Conservation (phyloP, 805 yeast species). For the Wickerhamomyces subpelliculosus region DNA sequence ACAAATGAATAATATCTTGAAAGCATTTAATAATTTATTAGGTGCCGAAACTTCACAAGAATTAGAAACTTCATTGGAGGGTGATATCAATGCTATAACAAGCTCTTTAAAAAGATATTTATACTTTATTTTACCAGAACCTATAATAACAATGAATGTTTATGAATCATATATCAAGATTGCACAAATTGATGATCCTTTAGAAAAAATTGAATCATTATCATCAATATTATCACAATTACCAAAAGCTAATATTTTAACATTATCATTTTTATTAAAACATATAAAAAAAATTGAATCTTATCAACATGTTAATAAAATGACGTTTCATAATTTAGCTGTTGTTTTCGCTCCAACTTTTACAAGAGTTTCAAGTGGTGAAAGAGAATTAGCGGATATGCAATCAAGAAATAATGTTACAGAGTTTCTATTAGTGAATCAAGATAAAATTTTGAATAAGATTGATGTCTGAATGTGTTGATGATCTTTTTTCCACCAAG, state of each 20-base stretch:
- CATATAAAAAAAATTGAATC: conserved; percentile 61
- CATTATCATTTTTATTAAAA: conserved; percentile 47
- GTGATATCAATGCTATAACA: conserved; percentile 83
- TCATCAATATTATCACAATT: conserved; percentile 38
- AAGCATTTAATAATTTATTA: conserved; percentile 23
- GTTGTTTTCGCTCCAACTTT: conserved; percentile 95
- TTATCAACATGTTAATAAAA: conserved; percentile 54
- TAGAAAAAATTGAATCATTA: conserved; percentile 32
- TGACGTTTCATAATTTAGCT: conserved; percentile 77
- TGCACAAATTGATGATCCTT: conserved; percentile 26
- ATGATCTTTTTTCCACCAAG: too few relatives aligned
- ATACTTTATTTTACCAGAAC: conserved; percentile 69
- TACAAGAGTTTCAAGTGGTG: conserved; percentile 71
- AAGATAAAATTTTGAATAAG: conserved; percentile 28
- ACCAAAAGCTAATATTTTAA: conserved; percentile 62
- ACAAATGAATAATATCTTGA: conserved; percentile 28
- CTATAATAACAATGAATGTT: conserved; percentile 63
- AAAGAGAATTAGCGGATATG: conserved; percentile 81
- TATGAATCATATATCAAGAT: conserved; percentile 64
- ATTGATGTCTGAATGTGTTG: conserved; percentile 1
- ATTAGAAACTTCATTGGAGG: conserved; percentile 30
- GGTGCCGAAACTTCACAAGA: conserved; percentile 28
- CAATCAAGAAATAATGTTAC: conserved; percentile 70
- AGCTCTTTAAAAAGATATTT: conserved; percentile 83
- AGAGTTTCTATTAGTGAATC: conserved; percentile 57